phyloP scores from a whole-genome alignment of 371 early-diverging fungal genomes.

The Zancudomyces culisetae region DNA sequence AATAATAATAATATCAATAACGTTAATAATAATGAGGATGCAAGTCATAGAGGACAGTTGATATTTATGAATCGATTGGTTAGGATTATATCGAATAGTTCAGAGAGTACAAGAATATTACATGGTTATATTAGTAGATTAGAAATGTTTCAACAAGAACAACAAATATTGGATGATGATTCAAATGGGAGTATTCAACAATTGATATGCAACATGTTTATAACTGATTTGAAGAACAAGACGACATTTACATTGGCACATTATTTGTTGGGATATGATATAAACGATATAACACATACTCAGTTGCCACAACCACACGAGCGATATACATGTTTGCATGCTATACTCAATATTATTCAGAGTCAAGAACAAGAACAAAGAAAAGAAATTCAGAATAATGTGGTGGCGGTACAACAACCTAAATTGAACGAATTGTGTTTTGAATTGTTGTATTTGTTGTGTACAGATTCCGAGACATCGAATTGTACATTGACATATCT shows the following conservation, averaged over 20 bases:
- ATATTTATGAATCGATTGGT: slow-evolving; percentile 46
- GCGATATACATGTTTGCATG: slow-evolving; percentile 39
- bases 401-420: slow-evolving; percentile 44
- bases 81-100: slow-evolving; percentile 36
- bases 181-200: slow-evolving; percentile 24
- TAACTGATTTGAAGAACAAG: slow-evolving; percentile 23
- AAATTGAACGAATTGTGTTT: slow-evolving; percentile 70
- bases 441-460: slow-evolving; percentile 59
- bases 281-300: slow-evolving; percentile 15
- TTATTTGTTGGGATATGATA: slow-evolving; percentile 64
- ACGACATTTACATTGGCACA: slow-evolving; percentile 54
- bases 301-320: slow-evolving; percentile 24
- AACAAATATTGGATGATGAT: too few species aligned
- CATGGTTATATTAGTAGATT: slow-evolving; percentile 60
- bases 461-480: slow-evolving; percentile 44
- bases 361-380: slow-evolving; percentile 22
- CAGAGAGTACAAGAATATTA: slow-evolving; percentile 40
- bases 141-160: too few species aligned
- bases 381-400: slow-evolving; percentile 6
- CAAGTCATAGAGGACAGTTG: slow-evolving; percentile 16
- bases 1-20: neutral
- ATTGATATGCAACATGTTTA: slow-evolving; percentile 33
- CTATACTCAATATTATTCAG: slow-evolving; percentile 46
- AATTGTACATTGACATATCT: slow-evolving; percentile 57
- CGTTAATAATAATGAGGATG: too few species aligned